Conservation (phyloP, 2,329 filamentous ascomycete genomes). For the Calonectria multiphialidica region DNA sequence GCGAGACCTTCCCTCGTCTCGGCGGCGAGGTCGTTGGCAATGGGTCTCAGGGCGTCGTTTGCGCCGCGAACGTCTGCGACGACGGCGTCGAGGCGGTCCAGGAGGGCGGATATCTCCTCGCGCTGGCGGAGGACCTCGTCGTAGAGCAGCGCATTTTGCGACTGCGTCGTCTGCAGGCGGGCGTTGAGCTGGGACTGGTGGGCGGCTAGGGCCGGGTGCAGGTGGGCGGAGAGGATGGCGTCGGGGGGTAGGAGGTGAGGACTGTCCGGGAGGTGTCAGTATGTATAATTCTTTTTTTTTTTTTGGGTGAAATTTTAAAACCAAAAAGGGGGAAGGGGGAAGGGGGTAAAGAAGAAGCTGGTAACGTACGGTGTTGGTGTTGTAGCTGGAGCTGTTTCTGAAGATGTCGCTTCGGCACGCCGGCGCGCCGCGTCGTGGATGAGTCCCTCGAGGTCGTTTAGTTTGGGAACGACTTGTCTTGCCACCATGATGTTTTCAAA, state of each 20-base stretch:
- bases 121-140: constrained; percentile 66
- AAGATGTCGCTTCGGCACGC: constrained; percentile 30
- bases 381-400: constrained; percentile 32
- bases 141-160: constrained; percentile 67
- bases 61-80: constrained; percentile 68
- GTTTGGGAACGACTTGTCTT: constrained; percentile 65
- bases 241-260: constrained; percentile 69
- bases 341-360: not conserved
- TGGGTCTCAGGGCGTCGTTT: constrained; percentile 59
- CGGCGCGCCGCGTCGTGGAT: constrained; percentile 61
- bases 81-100: constrained; percentile 62
- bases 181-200: constrained; percentile 70
- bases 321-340: not conserved
- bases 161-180: constrained; percentile 66
- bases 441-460: constrained; percentile 71
- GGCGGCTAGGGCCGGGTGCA: constrained; percentile 63
- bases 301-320: not conserved
- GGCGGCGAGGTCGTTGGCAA: constrained; percentile 61
- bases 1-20: constrained; percentile 58
- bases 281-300: not conserved
- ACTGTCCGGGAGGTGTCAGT: constrained; percentile 41
- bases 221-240: constrained; percentile 66
- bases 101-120: constrained; percentile 64
- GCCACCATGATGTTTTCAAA: constrained; percentile 67
- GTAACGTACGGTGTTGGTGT: constrained; percentile 61